phyloP scores from a whole-genome alignment of 306 rosid genomes.

The Cucurbita moschata region DNA sequence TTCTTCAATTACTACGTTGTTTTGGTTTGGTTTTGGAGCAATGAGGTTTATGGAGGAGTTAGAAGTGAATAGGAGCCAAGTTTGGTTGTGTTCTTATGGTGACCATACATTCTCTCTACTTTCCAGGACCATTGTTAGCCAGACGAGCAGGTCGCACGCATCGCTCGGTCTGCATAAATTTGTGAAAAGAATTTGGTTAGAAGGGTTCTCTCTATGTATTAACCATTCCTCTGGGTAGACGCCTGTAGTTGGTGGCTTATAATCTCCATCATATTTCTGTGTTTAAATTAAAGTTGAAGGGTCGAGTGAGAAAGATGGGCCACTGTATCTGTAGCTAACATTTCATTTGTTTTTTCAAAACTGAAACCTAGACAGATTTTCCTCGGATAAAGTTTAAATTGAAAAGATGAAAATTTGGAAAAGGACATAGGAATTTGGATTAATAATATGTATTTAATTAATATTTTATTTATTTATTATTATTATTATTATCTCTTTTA shows the following conservation, averaged over 20 bases:
- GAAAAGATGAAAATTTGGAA: not conserved
- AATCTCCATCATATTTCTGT: not conserved
- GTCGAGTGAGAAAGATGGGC: not conserved
- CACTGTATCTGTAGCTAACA: not conserved
- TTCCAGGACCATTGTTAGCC: not conserved
- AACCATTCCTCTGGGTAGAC: not conserved
- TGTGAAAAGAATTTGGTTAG: not conserved
- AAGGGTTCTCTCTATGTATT: not conserved
- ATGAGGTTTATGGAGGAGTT: constrained; percentile 13
- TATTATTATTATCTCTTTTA: no score
- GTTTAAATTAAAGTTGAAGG: not conserved
- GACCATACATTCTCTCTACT: constrained; percentile 1
- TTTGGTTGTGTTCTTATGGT: constrained; percentile 6
- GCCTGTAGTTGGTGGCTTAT: not conserved
- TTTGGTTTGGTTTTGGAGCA: constrained; percentile 13
- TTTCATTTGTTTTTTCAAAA: not conserved
- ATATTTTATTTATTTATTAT: no score
- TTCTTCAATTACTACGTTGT: constrained; percentile 9
- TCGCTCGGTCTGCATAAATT: not conserved
- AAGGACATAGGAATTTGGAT: not conserved
- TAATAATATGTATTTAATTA: not conserved
- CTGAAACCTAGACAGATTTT: constrained; percentile 10
- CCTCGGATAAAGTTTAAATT: constrained; percentile 2
- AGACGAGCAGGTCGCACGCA: not conserved
- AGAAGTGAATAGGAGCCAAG: not conserved